Evolutionary conservation across 1,284 basidiomycete species (phyloP).

Genomic region (Ustilago nuda): DNA sequence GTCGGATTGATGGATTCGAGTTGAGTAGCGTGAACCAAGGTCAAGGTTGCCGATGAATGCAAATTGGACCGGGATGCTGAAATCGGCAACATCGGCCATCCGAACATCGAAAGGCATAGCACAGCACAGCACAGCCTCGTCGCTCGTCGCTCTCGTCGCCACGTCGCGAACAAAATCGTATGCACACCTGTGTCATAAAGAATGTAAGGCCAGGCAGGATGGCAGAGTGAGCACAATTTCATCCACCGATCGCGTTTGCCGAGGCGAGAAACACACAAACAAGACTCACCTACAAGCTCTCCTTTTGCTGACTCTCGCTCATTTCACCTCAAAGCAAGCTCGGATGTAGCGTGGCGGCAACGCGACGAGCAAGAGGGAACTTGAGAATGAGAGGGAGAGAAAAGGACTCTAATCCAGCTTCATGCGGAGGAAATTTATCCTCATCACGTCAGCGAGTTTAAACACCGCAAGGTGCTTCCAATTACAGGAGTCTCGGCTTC

Average conservation of each 20-base stretch:
- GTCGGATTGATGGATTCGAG: not conserved
- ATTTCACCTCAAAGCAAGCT: not conserved
- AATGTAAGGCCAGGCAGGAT: not conserved
- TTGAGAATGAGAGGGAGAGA: not conserved
- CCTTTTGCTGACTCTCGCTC: not conserved
- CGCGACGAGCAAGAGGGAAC: not conserved
- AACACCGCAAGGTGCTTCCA: not conserved
- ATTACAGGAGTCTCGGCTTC: not conserved
- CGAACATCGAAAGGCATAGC: not conserved
- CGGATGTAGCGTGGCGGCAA: not conserved
- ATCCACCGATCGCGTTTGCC: slow-evolving; percentile 23
- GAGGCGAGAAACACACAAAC: slow-evolving; percentile 18
- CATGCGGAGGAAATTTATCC: not conserved
- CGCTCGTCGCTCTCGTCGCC: not conserved
- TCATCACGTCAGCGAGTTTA: slow-evolving; percentile 1
- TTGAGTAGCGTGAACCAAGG: not conserved
- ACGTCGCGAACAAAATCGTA: not conserved
- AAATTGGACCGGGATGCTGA: not conserved
- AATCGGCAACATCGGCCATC: slow-evolving; percentile 1
- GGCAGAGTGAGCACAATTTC: slow-evolving; percentile 3
- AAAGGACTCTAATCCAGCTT: not conserved
- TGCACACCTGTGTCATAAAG: not conserved
- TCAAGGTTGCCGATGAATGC: not conserved
- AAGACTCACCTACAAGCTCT: not conserved
- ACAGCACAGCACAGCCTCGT: too few relatives aligned